Evolutionary conservation across 352 stramenopile species (phyloP), one percentile per base, ranked within the genome.

Genomic region (Phytophthora chlamydospora): DNA sequence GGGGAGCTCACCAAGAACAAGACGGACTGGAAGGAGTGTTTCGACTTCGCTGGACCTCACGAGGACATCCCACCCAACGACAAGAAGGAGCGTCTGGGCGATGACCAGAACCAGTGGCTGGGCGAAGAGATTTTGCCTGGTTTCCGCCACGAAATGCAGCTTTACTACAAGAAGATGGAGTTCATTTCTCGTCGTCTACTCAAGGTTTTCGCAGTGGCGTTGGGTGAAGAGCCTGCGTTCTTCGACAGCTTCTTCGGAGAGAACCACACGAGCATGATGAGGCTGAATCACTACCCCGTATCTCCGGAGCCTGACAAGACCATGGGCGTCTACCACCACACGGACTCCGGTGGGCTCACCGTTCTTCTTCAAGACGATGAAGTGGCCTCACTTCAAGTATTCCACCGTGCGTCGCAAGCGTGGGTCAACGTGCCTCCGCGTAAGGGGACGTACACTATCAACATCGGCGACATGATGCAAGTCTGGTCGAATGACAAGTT

Each of bases 1-100:
- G 83, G 95, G 55, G 94, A 98, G 62, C 71, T 98, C 29, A 98
- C 94, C 34, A 98, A 98, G 76, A 89, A 96, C 68, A 92, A 84
- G 47, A 77, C 73, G n/a, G 95, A 98, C 75, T 97, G 89, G 88
- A 98, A 98, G 52, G 79, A 97, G 62, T 73, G 63, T 8, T 75
- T 97, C 16, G 92, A 97, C 77, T 77, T 77, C 40, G 63, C 66
- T 13, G 74, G 66, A 0, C 58, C 19, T 1, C 56, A 75, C 2
- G 77, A 86, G 16, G 72, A 82, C 19, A 68, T 63, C 2, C 38
- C 68, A 1, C 68, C 79, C 6, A 52, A 21, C 0, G 59, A 89
- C 31, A 64, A 81, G 38, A 49, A 71, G 31, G 89, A 93, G 75
- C 72, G 82, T 13, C 89, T 95, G 31, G 72, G 88, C 12, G 68